Percentiles rank a stretch among this genome's conserved stretches.
These are phyloP conservation scores for Geosmithia putterillii DNA, from an alignment of 2,329 filamentous ascomycete species.

Conservation along the genomic window DNA sequence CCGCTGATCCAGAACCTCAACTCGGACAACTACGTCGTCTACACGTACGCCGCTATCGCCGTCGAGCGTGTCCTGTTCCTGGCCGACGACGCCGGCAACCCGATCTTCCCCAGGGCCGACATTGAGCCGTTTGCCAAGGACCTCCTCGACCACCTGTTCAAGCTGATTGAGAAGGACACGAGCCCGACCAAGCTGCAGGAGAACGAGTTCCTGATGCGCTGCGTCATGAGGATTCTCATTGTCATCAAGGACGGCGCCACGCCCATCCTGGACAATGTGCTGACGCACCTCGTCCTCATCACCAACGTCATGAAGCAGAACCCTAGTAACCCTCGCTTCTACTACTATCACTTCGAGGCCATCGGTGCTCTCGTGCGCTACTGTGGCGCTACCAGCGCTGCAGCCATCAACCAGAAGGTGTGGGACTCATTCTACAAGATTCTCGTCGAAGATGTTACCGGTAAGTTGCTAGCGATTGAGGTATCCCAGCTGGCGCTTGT, in stretches of 20 bases:
- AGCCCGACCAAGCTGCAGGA: constrained; percentile 91
- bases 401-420: constrained; percentile 65
- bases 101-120: constrained; percentile 67
- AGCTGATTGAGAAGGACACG: constrained; percentile 73
- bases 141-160: constrained; percentile 80
- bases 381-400: constrained; percentile 52
- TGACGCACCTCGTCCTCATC: constrained; percentile 76
- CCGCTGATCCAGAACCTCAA: constrained; percentile 84
- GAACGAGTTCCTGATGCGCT: constrained; percentile 98
- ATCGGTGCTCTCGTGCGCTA: constrained; percentile 73
- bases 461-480: constrained; percentile 38
- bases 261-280: constrained; percentile 62
- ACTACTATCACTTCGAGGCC: constrained; percentile 97
- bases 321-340: constrained; percentile 94
- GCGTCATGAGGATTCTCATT: constrained; percentile 93
- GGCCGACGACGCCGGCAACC: constrained; percentile 59
- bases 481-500: too few species aligned
- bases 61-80: constrained; percentile 89
- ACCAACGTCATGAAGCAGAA: constrained; percentile 88
- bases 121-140: constrained; percentile 77
- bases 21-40: constrained; percentile 88
- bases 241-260: constrained; percentile 77
- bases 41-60: constrained; percentile 93
- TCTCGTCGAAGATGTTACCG: constrained; percentile 69
- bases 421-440: constrained; percentile 76